phyloP scores from a whole-genome alignment of 768 basidiomycete species.

The Multifurca ochricompacta region DNA sequence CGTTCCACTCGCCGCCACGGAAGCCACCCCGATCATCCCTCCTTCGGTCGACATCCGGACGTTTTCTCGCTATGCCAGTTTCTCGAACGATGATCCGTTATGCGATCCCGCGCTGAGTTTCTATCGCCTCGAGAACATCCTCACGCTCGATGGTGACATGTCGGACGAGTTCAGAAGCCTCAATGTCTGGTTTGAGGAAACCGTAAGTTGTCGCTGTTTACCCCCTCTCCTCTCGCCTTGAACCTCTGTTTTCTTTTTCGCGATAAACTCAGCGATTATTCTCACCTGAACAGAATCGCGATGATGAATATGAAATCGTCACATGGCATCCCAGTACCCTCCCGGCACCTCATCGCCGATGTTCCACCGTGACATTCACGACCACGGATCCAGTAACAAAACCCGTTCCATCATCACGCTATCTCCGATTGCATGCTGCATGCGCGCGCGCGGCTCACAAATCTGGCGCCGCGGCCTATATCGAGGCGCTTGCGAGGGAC shows the following conservation, averaged over 20 bases:
- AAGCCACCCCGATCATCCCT: constrained; percentile 6
- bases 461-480: constrained; percentile 33
- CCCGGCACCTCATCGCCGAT: neutral
- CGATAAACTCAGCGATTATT: neutral
- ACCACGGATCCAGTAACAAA: constrained; percentile 23
- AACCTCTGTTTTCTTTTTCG: neutral
- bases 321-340: constrained; percentile 9
- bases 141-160: constrained; percentile 1
- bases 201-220: constrained; percentile 19
- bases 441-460: constrained; percentile 34
- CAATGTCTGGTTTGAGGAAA: constrained; percentile 29
- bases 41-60: constrained; percentile 8
- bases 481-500: constrained; percentile 27
- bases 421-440: constrained; percentile 34
- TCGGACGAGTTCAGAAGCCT: constrained; percentile 26
- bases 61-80: constrained; percentile 11
- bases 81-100: constrained; percentile 8
- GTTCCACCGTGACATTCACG: constrained; percentile 25
- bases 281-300: neutral
- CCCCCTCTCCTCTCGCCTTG: neutral
- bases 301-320: constrained; percentile 4
- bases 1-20: neutral
- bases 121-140: constrained; percentile 11
- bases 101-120: neutral
- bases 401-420: constrained; percentile 29